phyloP scores from a whole-genome alignment of 352 stramenopile species.

The Pythium coloratum region DNA sequence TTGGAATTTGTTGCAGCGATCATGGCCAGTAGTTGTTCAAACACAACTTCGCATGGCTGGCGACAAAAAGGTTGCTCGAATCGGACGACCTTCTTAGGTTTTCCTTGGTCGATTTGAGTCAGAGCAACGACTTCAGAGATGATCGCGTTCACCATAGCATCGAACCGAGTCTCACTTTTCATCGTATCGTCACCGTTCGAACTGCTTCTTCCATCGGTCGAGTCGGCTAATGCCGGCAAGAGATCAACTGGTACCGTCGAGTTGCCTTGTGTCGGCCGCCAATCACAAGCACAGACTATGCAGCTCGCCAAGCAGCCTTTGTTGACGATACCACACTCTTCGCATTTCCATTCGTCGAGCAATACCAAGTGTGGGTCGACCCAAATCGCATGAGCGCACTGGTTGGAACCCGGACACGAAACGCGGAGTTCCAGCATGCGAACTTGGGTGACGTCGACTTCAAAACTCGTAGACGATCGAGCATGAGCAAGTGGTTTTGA shows the following conservation, averaged over 20 bases:
- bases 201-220: not conserved
- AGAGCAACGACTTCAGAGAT: slow-evolving; percentile 28
- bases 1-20: slow-evolving; percentile 17
- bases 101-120: slow-evolving; percentile 13
- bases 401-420: slow-evolving; percentile 71
- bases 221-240: not conserved
- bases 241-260: not conserved
- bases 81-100: slow-evolving; percentile 10
- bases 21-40: slow-evolving; percentile 52
- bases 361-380: slow-evolving; percentile 70
- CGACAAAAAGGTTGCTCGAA: slow-evolving; percentile 83
- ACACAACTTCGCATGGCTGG: slow-evolving; percentile 58
- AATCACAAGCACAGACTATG: slow-evolving; percentile 36
- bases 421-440: slow-evolving; percentile 78
- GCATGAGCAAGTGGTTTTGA: slow-evolving; percentile 57
- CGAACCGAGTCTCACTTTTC: slow-evolving; percentile 1
- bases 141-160: slow-evolving; percentile 25
- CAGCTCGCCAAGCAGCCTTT: slow-evolving; percentile 57
- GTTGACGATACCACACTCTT: slow-evolving; percentile 67
- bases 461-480: slow-evolving; percentile 48
- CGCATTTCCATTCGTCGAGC: slow-evolving; percentile 73
- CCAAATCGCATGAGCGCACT: slow-evolving; percentile 80
- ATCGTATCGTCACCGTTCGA: not conserved
- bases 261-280: not conserved
- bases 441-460: slow-evolving; percentile 55